Conservation (phyloP, 495 filamentous ascomycete genomes). For the Rusavskia elegans region DNA sequence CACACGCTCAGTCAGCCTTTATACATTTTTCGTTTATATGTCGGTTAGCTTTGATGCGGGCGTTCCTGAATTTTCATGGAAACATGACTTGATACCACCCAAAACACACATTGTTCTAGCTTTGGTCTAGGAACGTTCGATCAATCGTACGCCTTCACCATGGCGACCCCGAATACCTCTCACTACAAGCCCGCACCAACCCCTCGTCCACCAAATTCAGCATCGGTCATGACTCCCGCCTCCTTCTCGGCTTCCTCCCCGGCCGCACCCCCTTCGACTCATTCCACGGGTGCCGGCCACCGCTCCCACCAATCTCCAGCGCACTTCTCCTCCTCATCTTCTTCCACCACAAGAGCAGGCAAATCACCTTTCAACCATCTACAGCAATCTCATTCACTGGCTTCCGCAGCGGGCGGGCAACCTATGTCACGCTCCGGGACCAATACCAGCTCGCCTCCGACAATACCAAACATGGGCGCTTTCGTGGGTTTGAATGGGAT, state of each 20-base stretch:
- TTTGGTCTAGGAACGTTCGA: no score
- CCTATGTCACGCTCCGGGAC: neutral
- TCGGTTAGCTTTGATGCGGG: neutral
- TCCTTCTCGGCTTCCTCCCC: conserved; percentile 5
- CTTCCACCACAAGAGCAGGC: neutral
- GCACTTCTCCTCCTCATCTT: neutral
- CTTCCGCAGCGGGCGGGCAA: neutral
- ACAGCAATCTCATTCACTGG: neutral
- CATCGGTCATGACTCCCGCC: conserved; percentile 4
- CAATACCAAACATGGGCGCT: conserved; percentile 2
- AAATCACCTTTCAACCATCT: neutral
- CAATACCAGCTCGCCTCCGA: neutral
- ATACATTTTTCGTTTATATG: neutral
- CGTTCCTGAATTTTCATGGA: neutral
- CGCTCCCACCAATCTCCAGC: conserved; percentile 10
- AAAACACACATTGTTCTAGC: neutral
- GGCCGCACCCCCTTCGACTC: conserved; percentile 1
- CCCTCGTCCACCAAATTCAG: conserved; percentile 3
- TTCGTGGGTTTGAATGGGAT: conserved; percentile 1
- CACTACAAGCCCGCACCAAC: conserved; percentile 7
- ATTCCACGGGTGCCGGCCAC: neutral
- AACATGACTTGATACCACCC: neutral
- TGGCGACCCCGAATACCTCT: neutral
- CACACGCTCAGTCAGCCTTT: neutral
- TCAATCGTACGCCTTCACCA: neutral